These are phyloP conservation scores for Trichophyton mentagrophytes DNA, from an alignment of 2,329 filamentous ascomycete genomes.

Conservation along the genomic window DNA sequence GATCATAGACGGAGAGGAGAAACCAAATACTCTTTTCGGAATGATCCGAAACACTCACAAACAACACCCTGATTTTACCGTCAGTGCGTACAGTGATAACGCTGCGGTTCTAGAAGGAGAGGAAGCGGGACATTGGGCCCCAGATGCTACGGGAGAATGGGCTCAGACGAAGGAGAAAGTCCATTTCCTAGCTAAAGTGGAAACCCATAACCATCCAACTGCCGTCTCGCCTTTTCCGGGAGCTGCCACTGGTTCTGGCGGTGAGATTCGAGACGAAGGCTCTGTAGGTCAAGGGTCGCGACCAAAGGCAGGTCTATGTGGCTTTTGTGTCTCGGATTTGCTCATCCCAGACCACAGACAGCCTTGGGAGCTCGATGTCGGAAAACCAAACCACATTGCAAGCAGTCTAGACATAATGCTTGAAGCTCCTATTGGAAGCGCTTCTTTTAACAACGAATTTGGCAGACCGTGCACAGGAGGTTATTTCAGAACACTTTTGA, in stretches of 20 bases:
- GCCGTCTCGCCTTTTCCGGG: conserved; percentile 89
- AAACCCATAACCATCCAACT: conserved; percentile 96
- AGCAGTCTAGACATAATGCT: conserved; percentile 96
- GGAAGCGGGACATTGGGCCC: conserved; percentile 68
- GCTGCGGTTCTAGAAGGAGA: conserved; percentile 78
- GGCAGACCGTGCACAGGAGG: conserved; percentile 78
- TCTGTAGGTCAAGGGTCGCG: conserved; percentile 84
- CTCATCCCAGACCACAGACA: conserved; percentile 69
- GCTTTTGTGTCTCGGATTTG: conserved; percentile 91
- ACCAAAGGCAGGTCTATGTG: conserved; percentile 81
- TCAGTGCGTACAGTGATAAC: conserved; percentile 95
- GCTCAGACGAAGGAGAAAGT: conserved; percentile 72
- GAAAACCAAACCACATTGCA: conserved; percentile 81
- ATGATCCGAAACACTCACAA: conserved; percentile 96
- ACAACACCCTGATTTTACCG: conserved; percentile 62
- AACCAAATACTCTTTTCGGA: conserved; percentile 70
- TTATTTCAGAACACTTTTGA: conserved; percentile 82
- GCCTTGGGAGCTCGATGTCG: conserved; percentile 86
- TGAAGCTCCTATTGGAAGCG: conserved; percentile 88
- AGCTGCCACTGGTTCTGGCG: conserved; percentile 87
- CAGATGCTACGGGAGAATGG: conserved; percentile 79
- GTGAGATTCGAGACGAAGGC: conserved; percentile 90
- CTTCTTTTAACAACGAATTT: conserved; percentile 96
- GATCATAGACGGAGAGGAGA: conserved; percentile 77
- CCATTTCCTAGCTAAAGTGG: conserved; percentile 84